Evolutionary conservation across 129 eudicot species (phyloP).

Genomic region (Smallanthus sonchifolius): DNA sequence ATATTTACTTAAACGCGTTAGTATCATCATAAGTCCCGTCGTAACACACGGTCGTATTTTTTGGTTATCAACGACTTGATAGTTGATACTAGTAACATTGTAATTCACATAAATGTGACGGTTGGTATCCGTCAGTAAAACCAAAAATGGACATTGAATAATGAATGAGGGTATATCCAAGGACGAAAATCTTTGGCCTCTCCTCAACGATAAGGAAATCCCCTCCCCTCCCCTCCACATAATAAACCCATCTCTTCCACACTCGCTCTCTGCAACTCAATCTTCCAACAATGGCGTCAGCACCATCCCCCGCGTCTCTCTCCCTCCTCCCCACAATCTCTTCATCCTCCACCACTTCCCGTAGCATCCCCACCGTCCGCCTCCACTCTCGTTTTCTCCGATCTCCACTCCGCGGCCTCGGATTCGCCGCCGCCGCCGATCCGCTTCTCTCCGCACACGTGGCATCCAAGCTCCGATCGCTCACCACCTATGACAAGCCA

Average conservation of each 20-base stretch:
- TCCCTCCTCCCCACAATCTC: constrained; percentile 42
- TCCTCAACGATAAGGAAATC: constrained; percentile 64
- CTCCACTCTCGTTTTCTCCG: constrained; percentile 54
- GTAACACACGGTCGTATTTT: too few species aligned
- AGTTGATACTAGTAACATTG: too few species aligned
- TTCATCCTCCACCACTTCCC: constrained; percentile 40
- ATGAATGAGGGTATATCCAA: constrained; percentile 1
- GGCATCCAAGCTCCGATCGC: constrained; percentile 53
- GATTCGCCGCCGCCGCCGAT: constrained; percentile 50
- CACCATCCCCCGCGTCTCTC: constrained; percentile 59
- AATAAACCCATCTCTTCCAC: not conserved
- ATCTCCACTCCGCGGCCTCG: constrained; percentile 49
- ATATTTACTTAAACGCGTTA: too few species aligned
- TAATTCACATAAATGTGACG: not conserved
- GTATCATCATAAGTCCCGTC: too few species aligned
- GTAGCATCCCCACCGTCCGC: constrained; percentile 23
- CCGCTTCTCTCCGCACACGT: constrained; percentile 47
- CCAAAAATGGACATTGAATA: not conserved
- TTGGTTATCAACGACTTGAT: too few species aligned
- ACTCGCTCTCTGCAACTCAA: not conserved
- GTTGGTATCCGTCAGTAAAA: not conserved
- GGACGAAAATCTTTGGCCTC: constrained; percentile 58
- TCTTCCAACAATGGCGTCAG: constrained; percentile 51
- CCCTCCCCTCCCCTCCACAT: constrained; percentile 24
- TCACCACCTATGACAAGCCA: constrained; percentile 35